phyloP scores from a whole-genome alignment of 192 early-diverging fungal genomes.

The Backusella parvicylindrica region DNA sequence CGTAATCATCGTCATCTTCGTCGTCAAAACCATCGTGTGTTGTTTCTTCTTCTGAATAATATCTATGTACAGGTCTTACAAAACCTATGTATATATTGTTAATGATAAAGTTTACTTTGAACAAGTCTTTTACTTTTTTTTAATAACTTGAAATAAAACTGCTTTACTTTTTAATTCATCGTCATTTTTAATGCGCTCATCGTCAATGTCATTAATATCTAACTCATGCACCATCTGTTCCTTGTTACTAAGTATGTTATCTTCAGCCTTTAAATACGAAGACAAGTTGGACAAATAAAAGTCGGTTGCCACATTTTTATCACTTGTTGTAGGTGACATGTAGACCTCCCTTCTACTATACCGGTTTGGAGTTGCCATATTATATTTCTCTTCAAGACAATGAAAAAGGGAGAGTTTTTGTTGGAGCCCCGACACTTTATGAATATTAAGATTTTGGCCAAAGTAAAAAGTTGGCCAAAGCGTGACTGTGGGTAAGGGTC shows the following conservation, averaged over 20 bases:
- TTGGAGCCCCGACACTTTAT: neutral
- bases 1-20: neutral
- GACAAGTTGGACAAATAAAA: neutral
- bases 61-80: neutral
- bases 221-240: neutral
- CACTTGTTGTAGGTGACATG: neutral
- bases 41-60: neutral
- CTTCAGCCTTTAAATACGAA: neutral
- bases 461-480: neutral
- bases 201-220: constrained; percentile 5
- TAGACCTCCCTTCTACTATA: neutral
- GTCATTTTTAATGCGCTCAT: neutral
- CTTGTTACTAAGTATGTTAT: neutral
- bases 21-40: neutral
- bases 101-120: too few species aligned
- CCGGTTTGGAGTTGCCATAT: neutral
- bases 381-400: neutral
- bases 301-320: neutral
- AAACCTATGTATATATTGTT: neutral
- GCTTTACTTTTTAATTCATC: constrained; percentile 2
- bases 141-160: too few species aligned
- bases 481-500: neutral
- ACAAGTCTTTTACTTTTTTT: too few species aligned
- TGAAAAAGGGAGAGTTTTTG: neutral
- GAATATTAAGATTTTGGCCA: neutral